Evolutionary conservation across 148 eudicot species (phyloP).

Genomic region (Rheum nobile): DNA sequence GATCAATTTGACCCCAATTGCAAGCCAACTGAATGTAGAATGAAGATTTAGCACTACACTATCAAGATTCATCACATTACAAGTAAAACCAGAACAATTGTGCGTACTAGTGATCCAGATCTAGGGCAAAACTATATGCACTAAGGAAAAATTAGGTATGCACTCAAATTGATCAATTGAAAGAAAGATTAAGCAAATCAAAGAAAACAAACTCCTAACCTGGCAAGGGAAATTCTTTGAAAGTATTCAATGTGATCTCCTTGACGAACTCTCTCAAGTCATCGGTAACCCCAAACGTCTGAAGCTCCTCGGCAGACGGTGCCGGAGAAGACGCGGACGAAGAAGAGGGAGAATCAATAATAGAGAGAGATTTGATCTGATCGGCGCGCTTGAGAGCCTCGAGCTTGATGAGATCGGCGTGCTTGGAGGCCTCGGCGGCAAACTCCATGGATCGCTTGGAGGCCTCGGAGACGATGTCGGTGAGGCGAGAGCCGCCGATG

Average conservation of each 20-base stretch:
- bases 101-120: background rate
- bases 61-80: background rate
- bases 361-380: constrained; percentile 46
- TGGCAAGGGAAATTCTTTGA: constrained; percentile 65
- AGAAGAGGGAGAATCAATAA: constrained; percentile 26
- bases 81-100: background rate
- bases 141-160: background rate
- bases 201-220: constrained; percentile 21
- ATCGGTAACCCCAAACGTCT: constrained; percentile 63
- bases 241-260: constrained; percentile 49
- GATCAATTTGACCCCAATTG: background rate
- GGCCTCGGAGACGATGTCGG: constrained; percentile 58
- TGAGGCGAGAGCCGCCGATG: constrained; percentile 29
- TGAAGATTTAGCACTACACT: background rate
- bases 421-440: constrained; percentile 46
- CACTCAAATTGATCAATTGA: background rate
- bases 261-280: constrained; percentile 81
- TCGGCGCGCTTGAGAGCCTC: constrained; percentile 57
- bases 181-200: background rate
- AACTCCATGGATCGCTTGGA: constrained; percentile 41
- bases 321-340: constrained; percentile 7
- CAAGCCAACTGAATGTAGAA: background rate
- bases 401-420: constrained; percentile 44
- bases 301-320: constrained; percentile 31
- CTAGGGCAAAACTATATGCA: background rate